Base-by-base conservation (phyloP, 1,139 yeast species). In the Scheffersomyces insectosa region DNA sequence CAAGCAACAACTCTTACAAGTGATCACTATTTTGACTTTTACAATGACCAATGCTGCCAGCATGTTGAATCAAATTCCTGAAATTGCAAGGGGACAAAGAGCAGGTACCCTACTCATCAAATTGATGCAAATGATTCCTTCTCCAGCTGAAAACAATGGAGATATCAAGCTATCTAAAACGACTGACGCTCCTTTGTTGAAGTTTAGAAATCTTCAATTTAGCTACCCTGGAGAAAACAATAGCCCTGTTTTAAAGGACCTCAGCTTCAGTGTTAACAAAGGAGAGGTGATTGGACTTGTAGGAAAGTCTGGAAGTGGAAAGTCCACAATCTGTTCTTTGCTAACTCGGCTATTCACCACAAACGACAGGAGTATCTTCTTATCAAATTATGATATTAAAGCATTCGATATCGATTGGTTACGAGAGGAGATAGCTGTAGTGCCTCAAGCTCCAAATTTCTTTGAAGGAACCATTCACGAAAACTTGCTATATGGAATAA, bases 251-350 rank as follows among this genome's bases (percentile, higher is more conserved):
- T 64, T 83, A 33, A 60, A 63, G 2, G 56, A 70, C 15, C 49
- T 82, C 2, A 59, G 61, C 10, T 68, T 87, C 38, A 42, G 47
- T 0, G 58, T 88, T 1, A 43, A 55, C 1, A 60, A 65, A 12
- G 77, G 79, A 29, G 77, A 80, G 47, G 71, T 78, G 1, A 69
- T 85, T 33, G 91, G 86, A 1, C 62, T 88, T 4, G 78, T 83
- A 10, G 96, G 96, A 1, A 80, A 76, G 43, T 85, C 95, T 6
- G 96, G 96, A 0, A 77, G 84, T 16, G 96, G 96, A 0, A 88
- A 88, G 62, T 83, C 93, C 0, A 87, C 96, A 0, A 55, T 88
- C 3, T 59, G 79, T 0, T 70, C 76, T 2, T 55, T 88, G 7
- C 50, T 87, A 1, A 65, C 81, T 3, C 70, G 86, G 38, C 63